Percentiles rank a stretch among this genome's conserved stretches.
phyloP scores from a whole-genome alignment of 139 green algal genomes.

The Microglena sp. region DNA sequence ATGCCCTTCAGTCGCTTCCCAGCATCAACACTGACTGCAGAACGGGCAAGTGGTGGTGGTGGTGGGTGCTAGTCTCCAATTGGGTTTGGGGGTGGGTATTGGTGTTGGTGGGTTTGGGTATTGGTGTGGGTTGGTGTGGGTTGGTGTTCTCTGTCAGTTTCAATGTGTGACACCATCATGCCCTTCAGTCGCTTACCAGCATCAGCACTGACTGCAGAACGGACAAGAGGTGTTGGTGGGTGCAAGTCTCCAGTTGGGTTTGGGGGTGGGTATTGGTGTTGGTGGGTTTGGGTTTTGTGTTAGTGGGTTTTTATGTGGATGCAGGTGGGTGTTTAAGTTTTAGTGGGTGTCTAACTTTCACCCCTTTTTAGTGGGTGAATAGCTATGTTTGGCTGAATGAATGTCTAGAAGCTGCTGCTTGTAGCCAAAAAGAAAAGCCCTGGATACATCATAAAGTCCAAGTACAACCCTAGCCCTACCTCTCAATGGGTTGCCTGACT shows the following conservation, averaged over 20 bases:
- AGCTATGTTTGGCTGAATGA: too few species aligned
- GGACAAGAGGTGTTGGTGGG: background rate
- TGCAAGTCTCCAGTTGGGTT: background rate
- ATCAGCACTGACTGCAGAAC: constrained; percentile 16
- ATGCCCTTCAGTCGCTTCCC: background rate
- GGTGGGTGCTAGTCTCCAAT: background rate
- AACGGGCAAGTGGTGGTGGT: background rate
- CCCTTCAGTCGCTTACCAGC: constrained; percentile 5
- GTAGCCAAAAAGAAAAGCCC: too few species aligned
- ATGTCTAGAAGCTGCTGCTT: too few species aligned
- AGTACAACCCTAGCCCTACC: too few species aligned
- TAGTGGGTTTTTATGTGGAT: background rate
- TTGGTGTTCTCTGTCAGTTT: constrained; percentile 18
- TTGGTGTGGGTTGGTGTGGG: background rate
- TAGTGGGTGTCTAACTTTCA: too few species aligned
- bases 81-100: too few species aligned
- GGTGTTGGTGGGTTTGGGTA: background rate
- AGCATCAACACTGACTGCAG: constrained; percentile 20
- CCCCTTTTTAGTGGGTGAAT: too few species aligned
- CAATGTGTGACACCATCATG: background rate
- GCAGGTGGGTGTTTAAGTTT: background rate
- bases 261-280: background rate
- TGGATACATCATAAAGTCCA: too few species aligned
- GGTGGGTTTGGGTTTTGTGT: background rate
- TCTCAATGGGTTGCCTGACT: too few species aligned